phyloP scores from a whole-genome alignment of 306 rosid species.

The Abrus pulchellus region DNA sequence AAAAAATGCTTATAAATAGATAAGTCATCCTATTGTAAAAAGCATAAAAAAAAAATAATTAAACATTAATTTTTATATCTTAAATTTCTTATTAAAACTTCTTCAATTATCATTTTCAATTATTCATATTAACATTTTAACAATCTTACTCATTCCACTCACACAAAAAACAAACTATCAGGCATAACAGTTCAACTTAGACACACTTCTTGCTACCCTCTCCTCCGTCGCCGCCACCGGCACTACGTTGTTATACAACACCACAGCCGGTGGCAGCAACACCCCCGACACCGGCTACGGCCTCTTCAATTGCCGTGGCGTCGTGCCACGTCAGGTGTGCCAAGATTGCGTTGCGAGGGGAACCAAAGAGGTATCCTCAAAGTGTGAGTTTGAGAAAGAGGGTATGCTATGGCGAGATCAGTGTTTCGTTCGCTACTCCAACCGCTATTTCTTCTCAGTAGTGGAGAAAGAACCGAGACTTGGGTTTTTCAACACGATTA shows the following conservation, averaged over 20 bases:
- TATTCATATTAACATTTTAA: too few species aligned
- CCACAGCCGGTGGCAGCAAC: constrained; percentile 27
- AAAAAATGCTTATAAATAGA: too few species aligned
- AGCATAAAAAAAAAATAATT: too few species aligned
- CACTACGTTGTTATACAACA: constrained; percentile 26
- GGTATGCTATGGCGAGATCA: neutral
- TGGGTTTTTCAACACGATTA: too few species aligned
- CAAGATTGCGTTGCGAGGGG: neutral
- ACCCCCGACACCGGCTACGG: neutral
- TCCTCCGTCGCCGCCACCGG: constrained; percentile 39
- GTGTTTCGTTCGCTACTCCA: neutral
- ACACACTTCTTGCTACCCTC: constrained; percentile 44
- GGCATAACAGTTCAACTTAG: constrained; percentile 40
- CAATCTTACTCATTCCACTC: too few species aligned
- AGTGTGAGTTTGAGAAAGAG: neutral
- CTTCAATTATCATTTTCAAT: too few species aligned
- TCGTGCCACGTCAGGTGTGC: neutral
- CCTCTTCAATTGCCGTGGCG: constrained; percentile 4
- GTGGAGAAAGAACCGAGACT: too few species aligned
- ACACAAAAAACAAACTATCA: too few species aligned
- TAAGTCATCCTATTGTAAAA: too few species aligned
- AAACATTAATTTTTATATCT: too few species aligned
- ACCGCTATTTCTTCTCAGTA: too few species aligned
- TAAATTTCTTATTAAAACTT: too few species aligned
- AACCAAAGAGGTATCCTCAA: neutral